These are phyloP conservation scores for Hemerocallis citrina DNA, from an alignment of 106 monocot genomes.

Conservation along the genomic window DNA sequence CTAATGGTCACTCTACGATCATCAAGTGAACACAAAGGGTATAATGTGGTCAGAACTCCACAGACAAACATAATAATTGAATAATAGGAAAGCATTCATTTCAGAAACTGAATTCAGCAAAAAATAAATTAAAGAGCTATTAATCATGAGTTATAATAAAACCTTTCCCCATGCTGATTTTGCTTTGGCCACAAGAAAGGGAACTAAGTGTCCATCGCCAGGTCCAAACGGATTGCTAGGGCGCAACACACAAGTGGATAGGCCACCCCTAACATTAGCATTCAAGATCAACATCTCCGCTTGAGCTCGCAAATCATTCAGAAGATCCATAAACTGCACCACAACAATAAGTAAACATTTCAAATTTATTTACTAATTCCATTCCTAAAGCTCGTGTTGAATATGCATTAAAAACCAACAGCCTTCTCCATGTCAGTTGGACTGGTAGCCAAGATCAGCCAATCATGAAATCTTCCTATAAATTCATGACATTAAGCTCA, in stretches of 20 bases:
- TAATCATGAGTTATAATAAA: constrained; percentile 1
- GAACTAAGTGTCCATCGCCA: constrained; percentile 47
- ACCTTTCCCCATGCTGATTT: constrained; percentile 51
- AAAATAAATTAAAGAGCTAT: neutral
- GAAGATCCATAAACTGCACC: constrained; percentile 44
- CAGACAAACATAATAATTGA: neutral
- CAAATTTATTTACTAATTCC: neutral
- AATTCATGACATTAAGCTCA: neutral
- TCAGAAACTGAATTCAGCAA: neutral
- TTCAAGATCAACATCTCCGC: constrained; percentile 56
- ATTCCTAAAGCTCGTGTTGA: neutral
- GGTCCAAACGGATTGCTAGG: constrained; percentile 79
- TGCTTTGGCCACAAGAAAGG: constrained; percentile 40
- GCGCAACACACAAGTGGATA: constrained; percentile 70
- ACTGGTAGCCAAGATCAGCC: neutral
- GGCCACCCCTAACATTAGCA: constrained; percentile 44
- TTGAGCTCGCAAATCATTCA: constrained; percentile 70
- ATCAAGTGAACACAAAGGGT: neutral
- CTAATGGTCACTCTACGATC: neutral
- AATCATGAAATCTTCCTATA: neutral
- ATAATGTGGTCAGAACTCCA: neutral
- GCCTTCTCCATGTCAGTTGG: neutral
- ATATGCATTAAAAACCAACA: neutral
- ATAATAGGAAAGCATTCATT: neutral
- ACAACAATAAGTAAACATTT: neutral